Conservation (phyloP, 2,329 filamentous ascomycete species). For the Bipolaris zeicola region DNA sequence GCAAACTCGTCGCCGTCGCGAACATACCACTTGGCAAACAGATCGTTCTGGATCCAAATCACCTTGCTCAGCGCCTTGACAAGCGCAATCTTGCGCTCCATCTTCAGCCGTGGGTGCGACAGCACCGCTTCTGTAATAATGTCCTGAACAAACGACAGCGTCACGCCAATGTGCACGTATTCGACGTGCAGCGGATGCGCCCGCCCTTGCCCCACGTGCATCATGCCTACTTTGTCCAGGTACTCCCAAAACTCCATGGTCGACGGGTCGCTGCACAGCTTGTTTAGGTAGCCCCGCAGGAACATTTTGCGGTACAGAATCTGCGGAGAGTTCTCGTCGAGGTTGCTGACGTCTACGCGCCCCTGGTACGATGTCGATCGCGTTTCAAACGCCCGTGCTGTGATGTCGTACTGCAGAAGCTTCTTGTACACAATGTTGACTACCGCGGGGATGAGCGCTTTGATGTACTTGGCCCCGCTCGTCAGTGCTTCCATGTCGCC, state of each 20-base stretch:
- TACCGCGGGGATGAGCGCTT: slow-evolving; percentile 79
- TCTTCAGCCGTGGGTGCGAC: slow-evolving; percentile 68
- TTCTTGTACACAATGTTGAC: slow-evolving; percentile 87
- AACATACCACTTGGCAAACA: slow-evolving; percentile 83
- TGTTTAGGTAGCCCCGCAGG: slow-evolving; percentile 73
- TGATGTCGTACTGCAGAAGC: slow-evolving; percentile 80
- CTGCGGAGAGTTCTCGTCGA: slow-evolving; percentile 72
- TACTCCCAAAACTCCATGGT: slow-evolving; percentile 84
- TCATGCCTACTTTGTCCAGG: slow-evolving; percentile 81
- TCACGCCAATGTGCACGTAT: slow-evolving; percentile 77
- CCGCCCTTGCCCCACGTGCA: slow-evolving; percentile 79
- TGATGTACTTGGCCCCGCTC: slow-evolving; percentile 75
- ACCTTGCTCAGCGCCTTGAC: slow-evolving; percentile 79
- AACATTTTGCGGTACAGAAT: slow-evolving; percentile 81
- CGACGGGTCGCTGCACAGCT: slow-evolving; percentile 74
- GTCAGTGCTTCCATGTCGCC: slow-evolving; percentile 75
- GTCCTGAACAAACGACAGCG: slow-evolving; percentile 77
- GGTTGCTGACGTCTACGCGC: slow-evolving; percentile 63
- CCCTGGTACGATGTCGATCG: slow-evolving; percentile 67
- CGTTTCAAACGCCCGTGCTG: slow-evolving; percentile 73
- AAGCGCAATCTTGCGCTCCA: slow-evolving; percentile 72
- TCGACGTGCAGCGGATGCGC: slow-evolving; percentile 76
- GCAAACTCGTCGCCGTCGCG: slow-evolving; percentile 68
- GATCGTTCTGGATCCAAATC: slow-evolving; percentile 86
- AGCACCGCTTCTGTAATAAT: slow-evolving; percentile 78